Evolutionary conservation across 163 green algal genomes (phyloP).

Genomic region (Scenedesmus sp.): DNA sequence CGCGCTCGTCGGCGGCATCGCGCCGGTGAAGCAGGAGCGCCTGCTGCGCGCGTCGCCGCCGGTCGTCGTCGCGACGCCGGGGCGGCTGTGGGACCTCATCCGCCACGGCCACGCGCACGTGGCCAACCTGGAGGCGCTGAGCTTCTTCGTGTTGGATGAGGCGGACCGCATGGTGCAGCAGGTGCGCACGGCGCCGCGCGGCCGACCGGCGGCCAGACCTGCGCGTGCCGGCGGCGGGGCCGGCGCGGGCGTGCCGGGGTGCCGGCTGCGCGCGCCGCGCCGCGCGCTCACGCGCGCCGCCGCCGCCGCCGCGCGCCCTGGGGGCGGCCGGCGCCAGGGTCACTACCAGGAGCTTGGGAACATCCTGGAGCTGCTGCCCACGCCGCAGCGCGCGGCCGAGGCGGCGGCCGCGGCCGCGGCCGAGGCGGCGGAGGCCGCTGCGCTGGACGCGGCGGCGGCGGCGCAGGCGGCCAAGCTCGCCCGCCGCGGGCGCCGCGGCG

Average conservation of each 20-base stretch:
- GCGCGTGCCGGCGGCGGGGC: too few species aligned
- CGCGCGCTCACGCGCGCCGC: too few species aligned
- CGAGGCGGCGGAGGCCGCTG: not conserved
- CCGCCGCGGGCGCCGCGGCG: not conserved
- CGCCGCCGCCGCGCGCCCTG: too few species aligned
- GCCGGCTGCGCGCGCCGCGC: too few species aligned
- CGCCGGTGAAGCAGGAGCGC: conserved; percentile 88
- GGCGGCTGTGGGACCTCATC: conserved; percentile 92
- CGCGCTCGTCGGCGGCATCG: conserved; percentile 94
- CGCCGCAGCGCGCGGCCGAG: conserved; percentile 16
- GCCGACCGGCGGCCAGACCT: too few species aligned
- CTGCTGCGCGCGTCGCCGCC: conserved; percentile 74
- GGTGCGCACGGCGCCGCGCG: too few species aligned
- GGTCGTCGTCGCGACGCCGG: conserved; percentile 96
- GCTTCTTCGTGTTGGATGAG: conserved; percentile 95
- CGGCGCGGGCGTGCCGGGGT: too few species aligned
- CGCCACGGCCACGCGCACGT: conserved; percentile 66
- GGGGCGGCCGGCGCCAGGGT: conserved; percentile 35
- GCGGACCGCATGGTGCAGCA: conserved; percentile 96
- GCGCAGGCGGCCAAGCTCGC: conserved; percentile 21
- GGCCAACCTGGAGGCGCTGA: conserved; percentile 72
- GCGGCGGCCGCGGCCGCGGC: conserved; percentile 30
- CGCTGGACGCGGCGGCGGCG: conserved; percentile 22
- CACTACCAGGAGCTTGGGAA: conserved; percentile 76
- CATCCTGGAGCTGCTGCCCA: conserved; percentile 81